Percentiles rank a stretch among this genome's conserved stretches.
Evolutionary conservation across 306 rosid species (phyloP).

Genomic region (Cajanus cajan): DNA sequence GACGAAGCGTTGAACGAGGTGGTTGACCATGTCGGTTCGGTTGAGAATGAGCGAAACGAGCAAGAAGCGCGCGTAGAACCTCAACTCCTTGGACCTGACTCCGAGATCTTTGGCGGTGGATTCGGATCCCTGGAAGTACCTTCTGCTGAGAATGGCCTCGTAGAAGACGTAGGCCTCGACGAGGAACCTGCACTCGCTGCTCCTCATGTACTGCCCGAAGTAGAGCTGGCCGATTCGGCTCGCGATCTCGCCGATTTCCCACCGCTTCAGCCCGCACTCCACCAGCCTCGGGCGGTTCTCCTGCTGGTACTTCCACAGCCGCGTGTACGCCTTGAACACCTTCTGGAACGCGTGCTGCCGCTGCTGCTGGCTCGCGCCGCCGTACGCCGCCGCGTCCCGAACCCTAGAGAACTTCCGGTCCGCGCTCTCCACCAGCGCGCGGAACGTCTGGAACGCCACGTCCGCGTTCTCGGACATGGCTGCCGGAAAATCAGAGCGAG

Average conservation of each 20-base stretch:
- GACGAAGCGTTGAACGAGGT: constrained; percentile 67
- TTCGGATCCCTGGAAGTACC: constrained; percentile 81
- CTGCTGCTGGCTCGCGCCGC: constrained; percentile 60
- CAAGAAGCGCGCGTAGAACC: constrained; percentile 92
- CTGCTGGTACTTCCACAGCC: constrained; percentile 93
- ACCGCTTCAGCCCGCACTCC: constrained; percentile 80
- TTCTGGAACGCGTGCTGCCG: constrained; percentile 74
- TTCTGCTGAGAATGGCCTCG: constrained; percentile 86
- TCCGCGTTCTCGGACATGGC: constrained; percentile 63
- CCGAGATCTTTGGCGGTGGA: constrained; percentile 69
- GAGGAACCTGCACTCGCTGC: constrained; percentile 79
- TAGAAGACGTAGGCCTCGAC: constrained; percentile 91
- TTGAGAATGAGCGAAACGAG: constrained; percentile 75
- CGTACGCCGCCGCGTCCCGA: constrained; percentile 87
- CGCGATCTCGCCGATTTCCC: constrained; percentile 99
- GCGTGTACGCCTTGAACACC: constrained; percentile 89
- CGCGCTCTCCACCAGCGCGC: constrained; percentile 87
- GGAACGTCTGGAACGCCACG: constrained; percentile 54
- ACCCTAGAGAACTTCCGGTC: constrained; percentile 93
- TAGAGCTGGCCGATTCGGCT: constrained; percentile 97
- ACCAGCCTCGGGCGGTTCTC: constrained; percentile 72
- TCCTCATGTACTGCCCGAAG: constrained; percentile 94
- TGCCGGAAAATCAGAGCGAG: background rate
- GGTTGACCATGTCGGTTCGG: constrained; percentile 71
- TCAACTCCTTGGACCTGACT: constrained; percentile 77